Percentiles rank a stretch among this genome's conserved stretches.
Conservation (phyloP, 2,329 filamentous ascomycete species). For the Exophiala calicioides region DNA sequence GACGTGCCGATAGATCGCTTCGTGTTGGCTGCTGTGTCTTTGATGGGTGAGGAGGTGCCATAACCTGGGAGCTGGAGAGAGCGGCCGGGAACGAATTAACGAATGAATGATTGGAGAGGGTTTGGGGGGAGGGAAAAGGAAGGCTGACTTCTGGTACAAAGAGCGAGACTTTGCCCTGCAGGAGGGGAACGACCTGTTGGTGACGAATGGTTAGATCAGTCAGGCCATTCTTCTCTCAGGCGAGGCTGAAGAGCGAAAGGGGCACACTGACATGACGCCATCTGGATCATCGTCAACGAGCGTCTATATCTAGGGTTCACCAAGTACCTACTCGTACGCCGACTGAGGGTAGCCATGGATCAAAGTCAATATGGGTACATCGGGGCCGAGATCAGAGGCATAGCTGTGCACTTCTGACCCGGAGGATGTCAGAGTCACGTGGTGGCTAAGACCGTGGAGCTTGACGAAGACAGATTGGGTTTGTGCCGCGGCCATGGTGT, state of each 20-base stretch:
- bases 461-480: constrained; percentile 18
- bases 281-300: constrained; percentile 1
- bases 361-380: constrained; percentile 28
- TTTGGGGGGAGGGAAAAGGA: not conserved
- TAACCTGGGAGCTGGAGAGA: constrained; percentile 28
- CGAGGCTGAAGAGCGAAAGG: too few species aligned
- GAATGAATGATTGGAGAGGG: not conserved
- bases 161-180: constrained; percentile 24
- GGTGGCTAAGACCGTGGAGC: constrained; percentile 18
- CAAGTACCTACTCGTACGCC: constrained; percentile 26
- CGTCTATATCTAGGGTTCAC: not conserved
- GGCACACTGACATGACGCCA: constrained; percentile 18
- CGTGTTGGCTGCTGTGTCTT: constrained; percentile 31
- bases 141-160: constrained; percentile 27
- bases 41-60: constrained; percentile 29
- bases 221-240: too few species aligned
- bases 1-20: constrained; percentile 45
- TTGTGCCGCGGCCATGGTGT: constrained; percentile 20
- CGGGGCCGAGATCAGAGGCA: constrained; percentile 21
- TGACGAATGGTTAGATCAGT: too few species aligned
- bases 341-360: constrained; percentile 33
- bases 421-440: constrained; percentile 26
- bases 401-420: constrained; percentile 31
- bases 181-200: constrained; percentile 25
- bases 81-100: not conserved